These are phyloP conservation scores for Tanacetum coccineum DNA, from an alignment of 129 eudicot species.

Conservation along the genomic window DNA sequence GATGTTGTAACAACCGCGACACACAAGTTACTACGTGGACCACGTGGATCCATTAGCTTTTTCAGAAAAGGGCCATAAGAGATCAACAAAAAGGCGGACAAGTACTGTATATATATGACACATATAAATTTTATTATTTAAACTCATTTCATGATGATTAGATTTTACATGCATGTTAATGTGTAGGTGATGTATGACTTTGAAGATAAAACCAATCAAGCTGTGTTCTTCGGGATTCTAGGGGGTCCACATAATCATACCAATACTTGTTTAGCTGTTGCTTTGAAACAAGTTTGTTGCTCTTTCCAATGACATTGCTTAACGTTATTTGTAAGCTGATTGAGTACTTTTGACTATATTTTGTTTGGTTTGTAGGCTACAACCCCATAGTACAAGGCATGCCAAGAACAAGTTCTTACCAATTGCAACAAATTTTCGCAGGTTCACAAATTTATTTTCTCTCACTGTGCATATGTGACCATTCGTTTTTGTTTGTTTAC, in stretches of 20 bases:
- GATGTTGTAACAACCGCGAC: constrained; percentile 93
- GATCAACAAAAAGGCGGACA: constrained; percentile 77
- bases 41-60: constrained; percentile 99
- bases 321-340: constrained; percentile 3
- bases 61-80: constrained; percentile 91
- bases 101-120: constrained; percentile 18
- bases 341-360: constrained; percentile 9
- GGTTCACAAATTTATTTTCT: constrained; percentile 30
- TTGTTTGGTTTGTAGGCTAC: constrained; percentile 45
- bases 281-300: constrained; percentile 69
- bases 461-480: background rate
- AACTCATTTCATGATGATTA: background rate
- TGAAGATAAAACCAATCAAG: constrained; percentile 89
- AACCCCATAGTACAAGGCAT: constrained; percentile 82
- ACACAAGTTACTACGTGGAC: constrained; percentile 94
- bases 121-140: background rate
- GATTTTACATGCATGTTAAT: background rate
- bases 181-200: constrained; percentile 84
- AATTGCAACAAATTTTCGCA: constrained; percentile 74
- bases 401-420: constrained; percentile 76
- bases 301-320: background rate
- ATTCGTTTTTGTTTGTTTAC: background rate
- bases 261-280: constrained; percentile 82
- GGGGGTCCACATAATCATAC: constrained; percentile 99
- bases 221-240: constrained; percentile 94